These are phyloP conservation scores for Picea glauca DNA, from an alignment of 75 land plant species.

Conservation along the genomic window DNA sequence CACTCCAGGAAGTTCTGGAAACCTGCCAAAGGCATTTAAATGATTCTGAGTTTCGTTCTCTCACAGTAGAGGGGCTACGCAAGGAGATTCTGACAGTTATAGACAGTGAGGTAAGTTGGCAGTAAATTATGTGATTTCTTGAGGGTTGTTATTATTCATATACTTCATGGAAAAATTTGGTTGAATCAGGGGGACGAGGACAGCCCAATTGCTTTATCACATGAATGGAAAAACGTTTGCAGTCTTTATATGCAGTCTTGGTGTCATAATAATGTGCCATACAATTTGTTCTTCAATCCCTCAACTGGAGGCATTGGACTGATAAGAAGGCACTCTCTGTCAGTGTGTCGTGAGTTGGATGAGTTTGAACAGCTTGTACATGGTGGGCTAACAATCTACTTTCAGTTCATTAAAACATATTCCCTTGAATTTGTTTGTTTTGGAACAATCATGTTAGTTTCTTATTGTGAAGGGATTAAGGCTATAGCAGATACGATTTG, in stretches of 20 bases:
- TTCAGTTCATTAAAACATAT: not conserved
- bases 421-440: not conserved
- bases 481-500: not conserved
- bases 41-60: constrained; percentile 56
- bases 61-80: constrained; percentile 58
- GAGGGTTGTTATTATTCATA: not conserved
- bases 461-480: not conserved
- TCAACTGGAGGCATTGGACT: constrained; percentile 61
- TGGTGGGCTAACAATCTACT: constrained; percentile 35
- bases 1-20: constrained; percentile 51
- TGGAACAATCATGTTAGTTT: not conserved
- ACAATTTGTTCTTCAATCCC: constrained; percentile 52
- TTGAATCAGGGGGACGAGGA: constrained; percentile 42
- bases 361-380: constrained; percentile 52
- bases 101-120: constrained; percentile 36
- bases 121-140: not conserved
- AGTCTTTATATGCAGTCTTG: constrained; percentile 56
- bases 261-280: constrained; percentile 61
- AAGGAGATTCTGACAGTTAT: constrained; percentile 57
- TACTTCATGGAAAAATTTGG: not conserved
- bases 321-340: constrained; percentile 67
- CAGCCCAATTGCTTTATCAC: constrained; percentile 26
- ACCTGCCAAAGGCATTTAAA: constrained; percentile 47
- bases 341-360: constrained; percentile 61
- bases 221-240: constrained; percentile 68